Evolutionary conservation across 202 grass and related monocot genomes (phyloP), one percentile per base, ranked within the genome.

Genomic region (Saccharum hybrid): DNA sequence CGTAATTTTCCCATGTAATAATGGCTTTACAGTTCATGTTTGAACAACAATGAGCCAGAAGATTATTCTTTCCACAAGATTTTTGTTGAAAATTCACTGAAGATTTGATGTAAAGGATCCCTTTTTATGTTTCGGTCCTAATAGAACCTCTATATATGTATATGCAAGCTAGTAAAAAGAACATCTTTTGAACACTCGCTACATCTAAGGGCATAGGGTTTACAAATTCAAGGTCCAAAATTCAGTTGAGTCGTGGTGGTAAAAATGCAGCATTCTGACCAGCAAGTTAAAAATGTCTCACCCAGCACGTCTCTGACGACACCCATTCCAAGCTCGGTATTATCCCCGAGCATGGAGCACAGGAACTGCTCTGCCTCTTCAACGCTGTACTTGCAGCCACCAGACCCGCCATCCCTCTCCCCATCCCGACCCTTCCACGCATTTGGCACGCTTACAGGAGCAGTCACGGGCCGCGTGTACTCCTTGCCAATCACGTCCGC

Each of bases 231-330:
- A 19, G 63, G 5, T 38, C 40, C 0, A 31, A 23, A 54, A 14
- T 37, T 76, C 12, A 60, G 10, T 21, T 21, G 19, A 57, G 19
- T 57, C 19, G 7, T 21, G 19, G 21, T 42, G 77, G n/a, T 78
- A 10, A 38, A 78, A 19, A 49, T 46, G 72, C 1, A 11, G 9
- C 39, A 68, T 46, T 65, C 16, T 4, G 65, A 78, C 19, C 19
- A 41, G 0, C 21, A 68, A 67, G 31, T 74, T 40, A 41, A 43
- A 10, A 72, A 59, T 54, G 57, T 12, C 80, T 92, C 69, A 98
- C 96, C 89, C 2, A 96, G 84, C 8, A 94, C 86, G 66, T 95
- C 96, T 68, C 81, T 90, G 67, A 98, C 96, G 9, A 98, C 85
- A 30, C 70, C 96, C 87, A 92, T 87, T 37, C 85, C 79, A 46